These are phyloP conservation scores for Somion occarium DNA, from an alignment of 1,284 basidiomycete species.

Conservation along the genomic window DNA sequence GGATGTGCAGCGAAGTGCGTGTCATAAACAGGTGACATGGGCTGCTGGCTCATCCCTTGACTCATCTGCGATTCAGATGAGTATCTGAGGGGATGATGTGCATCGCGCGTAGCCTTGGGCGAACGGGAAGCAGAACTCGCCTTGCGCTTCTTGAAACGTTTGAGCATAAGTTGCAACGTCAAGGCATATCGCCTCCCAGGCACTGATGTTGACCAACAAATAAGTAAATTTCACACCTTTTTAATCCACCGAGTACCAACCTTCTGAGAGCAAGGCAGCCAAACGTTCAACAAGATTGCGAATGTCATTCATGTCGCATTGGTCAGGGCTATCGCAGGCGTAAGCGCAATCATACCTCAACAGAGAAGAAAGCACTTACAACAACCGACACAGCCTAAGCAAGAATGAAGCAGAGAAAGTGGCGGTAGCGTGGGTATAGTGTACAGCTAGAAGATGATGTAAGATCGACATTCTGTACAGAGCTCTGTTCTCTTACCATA, in stretches of 20 bases:
- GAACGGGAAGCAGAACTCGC: constrained; percentile 51
- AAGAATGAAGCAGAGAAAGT: constrained; percentile 90
- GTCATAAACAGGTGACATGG: constrained; percentile 29
- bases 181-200: constrained; percentile 87
- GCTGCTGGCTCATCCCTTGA: constrained; percentile 14
- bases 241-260: constrained; percentile 35
- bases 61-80: constrained; percentile 2
- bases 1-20: constrained; percentile 20
- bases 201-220: constrained; percentile 39
- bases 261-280: constrained; percentile 68
- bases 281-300: constrained; percentile 76
- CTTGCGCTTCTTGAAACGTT: constrained; percentile 70
- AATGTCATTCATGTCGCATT: constrained; percentile 75
- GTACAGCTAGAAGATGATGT: constrained; percentile 53
- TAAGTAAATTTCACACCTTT: constrained; percentile 9
- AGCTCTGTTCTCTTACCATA: no score
- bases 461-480: no score
- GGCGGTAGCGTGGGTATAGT: constrained; percentile 87
- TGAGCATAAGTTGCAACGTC: constrained; percentile 83
- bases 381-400: constrained; percentile 78
- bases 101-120: constrained; percentile 49
- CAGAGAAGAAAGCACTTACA: constrained; percentile 47
- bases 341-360: neutral
- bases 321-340: constrained; percentile 57
- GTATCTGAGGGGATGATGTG: neutral